These are phyloP conservation scores for Xylaria sp. DNA, from an alignment of 2,329 filamentous ascomycete species.

Conservation along the genomic window DNA sequence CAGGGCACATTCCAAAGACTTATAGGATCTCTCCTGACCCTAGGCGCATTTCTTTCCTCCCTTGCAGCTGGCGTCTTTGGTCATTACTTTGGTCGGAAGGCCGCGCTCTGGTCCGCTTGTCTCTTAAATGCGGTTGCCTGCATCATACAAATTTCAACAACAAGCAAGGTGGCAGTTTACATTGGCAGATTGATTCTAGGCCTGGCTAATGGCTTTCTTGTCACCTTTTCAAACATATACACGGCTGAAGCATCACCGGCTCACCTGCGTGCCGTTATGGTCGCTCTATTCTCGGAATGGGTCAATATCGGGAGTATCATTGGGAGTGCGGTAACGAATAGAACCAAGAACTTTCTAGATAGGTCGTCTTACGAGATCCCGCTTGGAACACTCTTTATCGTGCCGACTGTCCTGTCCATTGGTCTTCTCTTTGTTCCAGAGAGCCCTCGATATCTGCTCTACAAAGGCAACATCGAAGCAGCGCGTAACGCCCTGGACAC, in stretches of 20 bases:
- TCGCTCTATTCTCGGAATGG: slow-evolving; percentile 60
- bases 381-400: slow-evolving; percentile 56
- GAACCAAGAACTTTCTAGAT: slow-evolving; percentile 51
- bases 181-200: slow-evolving; percentile 58
- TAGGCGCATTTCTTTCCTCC: slow-evolving; percentile 62
- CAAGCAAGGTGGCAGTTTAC: slow-evolving; percentile 55
- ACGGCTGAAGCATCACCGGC: slow-evolving; percentile 59
- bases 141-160: slow-evolving; percentile 56
- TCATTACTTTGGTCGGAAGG: slow-evolving; percentile 57
- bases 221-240: slow-evolving; percentile 60
- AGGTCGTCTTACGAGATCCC: slow-evolving; percentile 60
- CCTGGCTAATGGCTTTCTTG: slow-evolving; percentile 56
- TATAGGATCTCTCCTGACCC: slow-evolving; percentile 62
- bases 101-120: slow-evolving; percentile 60
- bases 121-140: slow-evolving; percentile 56
- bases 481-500: slow-evolving; percentile 47
- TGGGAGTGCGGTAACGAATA: slow-evolving; percentile 57
- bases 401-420: slow-evolving; percentile 58
- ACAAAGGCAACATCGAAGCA: slow-evolving; percentile 44
- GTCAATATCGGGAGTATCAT: slow-evolving; percentile 60
- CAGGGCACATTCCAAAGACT: slow-evolving; percentile 62
- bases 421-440: slow-evolving; percentile 59
- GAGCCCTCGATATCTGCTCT: slow-evolving; percentile 57
- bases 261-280: slow-evolving; percentile 60
- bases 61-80: slow-evolving; percentile 59